A percentile compares a stretch with the other conserved stretches of the same genome.
phyloP scores from a whole-genome alignment of 495 filamentous ascomycete species.

The Lindgomyces ingoldianus region DNA sequence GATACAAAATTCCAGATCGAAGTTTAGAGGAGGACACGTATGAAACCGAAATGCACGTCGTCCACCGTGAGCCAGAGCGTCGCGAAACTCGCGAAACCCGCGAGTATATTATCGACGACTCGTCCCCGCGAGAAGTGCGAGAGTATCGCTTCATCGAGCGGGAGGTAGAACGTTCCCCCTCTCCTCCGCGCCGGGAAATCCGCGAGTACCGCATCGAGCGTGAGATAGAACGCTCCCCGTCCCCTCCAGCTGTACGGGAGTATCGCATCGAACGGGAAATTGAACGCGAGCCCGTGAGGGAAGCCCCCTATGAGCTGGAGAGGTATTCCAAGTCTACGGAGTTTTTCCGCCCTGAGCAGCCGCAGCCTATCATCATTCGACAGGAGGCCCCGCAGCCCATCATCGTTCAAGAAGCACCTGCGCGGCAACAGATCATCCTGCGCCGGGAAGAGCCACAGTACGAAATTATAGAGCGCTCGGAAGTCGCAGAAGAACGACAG shows the following conservation, averaged over 20 bases:
- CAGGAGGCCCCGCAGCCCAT: slow-evolving; percentile 65
- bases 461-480: slow-evolving; percentile 68
- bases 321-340: slow-evolving; percentile 68
- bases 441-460: slow-evolving; percentile 62
- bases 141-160: slow-evolving; percentile 40
- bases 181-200: slow-evolving; percentile 29
- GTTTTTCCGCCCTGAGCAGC: slow-evolving; percentile 56
- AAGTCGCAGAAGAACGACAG: slow-evolving; percentile 53
- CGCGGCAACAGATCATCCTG: slow-evolving; percentile 67
- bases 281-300: slow-evolving; percentile 31
- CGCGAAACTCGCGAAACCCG: slow-evolving; percentile 23
- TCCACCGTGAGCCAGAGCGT: slow-evolving; percentile 36
- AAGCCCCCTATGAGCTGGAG: slow-evolving; percentile 53
- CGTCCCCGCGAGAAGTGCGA: slow-evolving; percentile 13
- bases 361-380: slow-evolving; percentile 69
- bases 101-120: slow-evolving; percentile 29
- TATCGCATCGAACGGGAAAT: slow-evolving; percentile 43
- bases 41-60: slow-evolving; percentile 43
- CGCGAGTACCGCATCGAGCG: slow-evolving; percentile 43
- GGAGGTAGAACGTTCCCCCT: slow-evolving; percentile 40
- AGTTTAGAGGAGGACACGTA: slow-evolving; percentile 33
- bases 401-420: slow-evolving; percentile 65
- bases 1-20: slow-evolving; percentile 47
- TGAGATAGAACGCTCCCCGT: slow-evolving; percentile 38
- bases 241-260: slow-evolving; percentile 35